These are phyloP conservation scores for Bacterosira constricta DNA, from an alignment of 108 stramenopile species.

Conservation along the genomic window DNA sequence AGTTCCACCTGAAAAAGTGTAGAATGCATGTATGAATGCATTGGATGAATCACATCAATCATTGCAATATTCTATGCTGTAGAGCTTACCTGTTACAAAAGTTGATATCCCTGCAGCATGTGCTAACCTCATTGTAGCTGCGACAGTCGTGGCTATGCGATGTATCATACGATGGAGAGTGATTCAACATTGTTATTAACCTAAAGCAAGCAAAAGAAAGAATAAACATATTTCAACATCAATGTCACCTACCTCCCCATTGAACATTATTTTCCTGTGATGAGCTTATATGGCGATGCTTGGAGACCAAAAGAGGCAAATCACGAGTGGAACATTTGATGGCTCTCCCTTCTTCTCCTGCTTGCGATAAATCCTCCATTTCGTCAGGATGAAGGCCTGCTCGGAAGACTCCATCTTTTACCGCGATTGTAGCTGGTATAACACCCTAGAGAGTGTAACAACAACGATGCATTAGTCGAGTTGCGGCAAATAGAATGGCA, in stretches of 20 bases:
- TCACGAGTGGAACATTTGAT: constrained; percentile 94
- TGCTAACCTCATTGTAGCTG: constrained; percentile 92
- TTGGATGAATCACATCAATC: neutral
- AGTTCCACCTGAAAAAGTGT: constrained; percentile 64
- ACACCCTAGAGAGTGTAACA: constrained; percentile 57
- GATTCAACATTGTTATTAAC: neutral
- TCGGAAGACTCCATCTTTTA: constrained; percentile 77
- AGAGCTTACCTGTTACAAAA: constrained; percentile 80
- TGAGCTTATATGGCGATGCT: neutral
- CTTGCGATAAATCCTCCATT: constrained; percentile 79
- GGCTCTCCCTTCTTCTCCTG: constrained; percentile 74
- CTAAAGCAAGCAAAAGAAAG: constrained; percentile 20
- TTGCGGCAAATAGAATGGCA: no score
- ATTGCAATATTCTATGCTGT: neutral
- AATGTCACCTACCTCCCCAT: constrained; percentile 48
- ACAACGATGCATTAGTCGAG: neutral
- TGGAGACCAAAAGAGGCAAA: constrained; percentile 69
- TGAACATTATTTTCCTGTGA: constrained; percentile 27
- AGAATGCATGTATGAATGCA: constrained; percentile 10
- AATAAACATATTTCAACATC: neutral
- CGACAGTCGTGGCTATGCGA: constrained; percentile 97
- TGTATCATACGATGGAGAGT: no score
- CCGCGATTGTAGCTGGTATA: constrained; percentile 92
- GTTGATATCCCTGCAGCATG: constrained; percentile 87
- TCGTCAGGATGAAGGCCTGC: constrained; percentile 87